Conservation (phyloP, 1,284 basidiomycete species). For the Leccinum insolens region DNA sequence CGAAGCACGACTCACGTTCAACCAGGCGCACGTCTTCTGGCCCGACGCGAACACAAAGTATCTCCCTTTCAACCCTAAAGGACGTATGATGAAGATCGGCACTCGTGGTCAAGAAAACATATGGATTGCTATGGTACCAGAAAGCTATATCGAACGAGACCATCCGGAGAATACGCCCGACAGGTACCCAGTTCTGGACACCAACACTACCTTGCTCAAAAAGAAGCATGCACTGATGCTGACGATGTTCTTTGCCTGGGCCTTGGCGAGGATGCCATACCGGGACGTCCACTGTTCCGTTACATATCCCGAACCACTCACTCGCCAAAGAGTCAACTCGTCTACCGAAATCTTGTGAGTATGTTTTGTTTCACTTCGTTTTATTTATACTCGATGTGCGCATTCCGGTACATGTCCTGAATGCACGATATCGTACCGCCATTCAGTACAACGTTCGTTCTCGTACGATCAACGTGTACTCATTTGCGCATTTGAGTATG, state of each 20-base stretch:
- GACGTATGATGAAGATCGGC: neutral
- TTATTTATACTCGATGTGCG: neutral
- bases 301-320: neutral
- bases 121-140: neutral
- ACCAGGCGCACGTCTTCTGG: neutral
- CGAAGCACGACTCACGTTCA: neutral
- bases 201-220: neutral
- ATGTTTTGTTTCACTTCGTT: no score
- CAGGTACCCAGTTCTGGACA: neutral
- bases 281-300: neutral
- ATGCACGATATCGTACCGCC: neutral
- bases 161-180: neutral
- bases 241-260: neutral
- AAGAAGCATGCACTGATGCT: no score
- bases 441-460: no score
- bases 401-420: neutral
- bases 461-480: no score
- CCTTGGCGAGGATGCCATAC: neutral
- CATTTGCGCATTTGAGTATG: no score
- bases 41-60: rapidly evolving
- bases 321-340: neutral
- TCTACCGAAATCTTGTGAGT: neutral
- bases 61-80: neutral
- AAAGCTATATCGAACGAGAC: neutral
- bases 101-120: neutral